Evolutionary conservation across 1,284 basidiomycete genomes (phyloP).

Genomic region (Fomitiporia mediterranea): DNA sequence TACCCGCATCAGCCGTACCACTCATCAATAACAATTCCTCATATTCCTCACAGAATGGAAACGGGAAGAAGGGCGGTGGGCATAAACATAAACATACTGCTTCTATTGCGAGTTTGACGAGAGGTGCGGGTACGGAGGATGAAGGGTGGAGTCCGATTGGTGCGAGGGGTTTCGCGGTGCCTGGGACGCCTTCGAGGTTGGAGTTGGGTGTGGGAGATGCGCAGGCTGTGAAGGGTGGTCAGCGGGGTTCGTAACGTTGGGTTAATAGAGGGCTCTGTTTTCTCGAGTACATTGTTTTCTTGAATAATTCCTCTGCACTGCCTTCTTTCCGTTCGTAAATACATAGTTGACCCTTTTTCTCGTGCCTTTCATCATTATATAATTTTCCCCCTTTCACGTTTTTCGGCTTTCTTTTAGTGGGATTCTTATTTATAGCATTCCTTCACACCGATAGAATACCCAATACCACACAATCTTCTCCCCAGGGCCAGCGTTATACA

Average conservation of each 20-base stretch:
- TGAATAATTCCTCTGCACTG: not conserved
- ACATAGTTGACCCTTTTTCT: not conserved
- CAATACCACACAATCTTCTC: conserved; percentile 3
- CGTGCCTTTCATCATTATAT: not conserved
- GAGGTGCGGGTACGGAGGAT: conserved; percentile 61
- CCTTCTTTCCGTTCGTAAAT: not conserved
- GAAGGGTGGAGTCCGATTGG: conserved; percentile 75
- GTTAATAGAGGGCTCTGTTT: not conserved
- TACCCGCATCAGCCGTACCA: conserved; percentile 34
- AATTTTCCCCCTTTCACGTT: not conserved
- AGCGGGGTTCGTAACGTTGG: not conserved
- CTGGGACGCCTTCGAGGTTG: conserved; percentile 30
- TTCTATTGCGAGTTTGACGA: conserved; percentile 74
- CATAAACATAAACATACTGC: conserved; percentile 74
- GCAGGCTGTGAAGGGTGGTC: not conserved
- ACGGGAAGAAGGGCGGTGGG: conserved; percentile 31
- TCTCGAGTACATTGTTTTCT: not conserved
- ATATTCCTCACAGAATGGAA: no score
- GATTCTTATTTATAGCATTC: not conserved
- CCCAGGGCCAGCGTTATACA: no score
- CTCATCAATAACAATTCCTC: conserved; percentile 27
- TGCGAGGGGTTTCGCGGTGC: conserved; percentile 40
- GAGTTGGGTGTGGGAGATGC: conserved; percentile 7
- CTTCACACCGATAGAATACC: conserved; percentile 6
- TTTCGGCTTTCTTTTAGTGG: not conserved